These are phyloP conservation scores for Magnolia changhungtana DNA, from an alignment of 164 flowering plant genomes.

Conservation along the genomic window DNA sequence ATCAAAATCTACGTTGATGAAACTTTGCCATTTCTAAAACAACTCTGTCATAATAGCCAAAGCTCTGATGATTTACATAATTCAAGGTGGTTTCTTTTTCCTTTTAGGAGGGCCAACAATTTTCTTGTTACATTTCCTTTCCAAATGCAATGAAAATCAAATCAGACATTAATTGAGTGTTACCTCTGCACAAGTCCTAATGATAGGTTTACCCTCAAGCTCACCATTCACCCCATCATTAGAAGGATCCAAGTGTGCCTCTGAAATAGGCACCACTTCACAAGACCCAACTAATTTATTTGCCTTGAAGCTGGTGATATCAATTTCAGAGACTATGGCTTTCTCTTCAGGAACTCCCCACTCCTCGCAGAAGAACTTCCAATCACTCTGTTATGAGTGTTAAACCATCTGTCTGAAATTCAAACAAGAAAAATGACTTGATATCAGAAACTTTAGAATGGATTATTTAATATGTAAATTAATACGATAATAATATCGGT, in stretches of 20 bases:
- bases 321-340: constrained; percentile 63
- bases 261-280: constrained; percentile 42
- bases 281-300: constrained; percentile 29
- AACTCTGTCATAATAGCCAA: too few species aligned
- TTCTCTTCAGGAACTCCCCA: constrained; percentile 62
- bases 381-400: constrained; percentile 70
- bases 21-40: too few species aligned
- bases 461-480: background rate
- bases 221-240: constrained; percentile 41
- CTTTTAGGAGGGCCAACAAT: background rate
- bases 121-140: background rate
- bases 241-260: constrained; percentile 29
- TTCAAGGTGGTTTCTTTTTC: too few species aligned
- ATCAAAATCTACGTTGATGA: background rate
- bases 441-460: background rate
- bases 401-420: constrained; percentile 74
- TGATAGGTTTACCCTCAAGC: constrained; percentile 33
- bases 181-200: constrained; percentile 79
- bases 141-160: background rate
- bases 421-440: constrained; percentile 14
- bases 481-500: background rate
- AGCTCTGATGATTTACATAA: too few species aligned
- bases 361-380: constrained; percentile 85
- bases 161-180: background rate
- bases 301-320: constrained; percentile 21